A percentile compares a stretch with the other conserved stretches of the same genome.
These are phyloP conservation scores for Oldenlandia corymbosa DNA, from an alignment of 257 asterid genomes.

Conservation along the genomic window DNA sequence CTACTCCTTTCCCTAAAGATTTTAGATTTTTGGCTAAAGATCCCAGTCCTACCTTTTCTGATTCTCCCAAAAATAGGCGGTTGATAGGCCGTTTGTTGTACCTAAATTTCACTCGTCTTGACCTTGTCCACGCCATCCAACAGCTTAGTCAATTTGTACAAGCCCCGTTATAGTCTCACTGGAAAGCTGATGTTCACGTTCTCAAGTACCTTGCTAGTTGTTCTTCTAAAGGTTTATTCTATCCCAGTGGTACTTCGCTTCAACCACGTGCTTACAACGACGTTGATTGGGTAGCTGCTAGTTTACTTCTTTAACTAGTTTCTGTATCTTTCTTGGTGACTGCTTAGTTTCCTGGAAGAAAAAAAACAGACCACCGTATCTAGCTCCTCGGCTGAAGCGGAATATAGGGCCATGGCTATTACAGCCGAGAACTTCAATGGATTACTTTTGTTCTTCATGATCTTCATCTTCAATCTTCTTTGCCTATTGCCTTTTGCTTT, in stretches of 20 bases:
- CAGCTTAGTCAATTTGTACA: too few species aligned
- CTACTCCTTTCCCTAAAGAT: too few species aligned
- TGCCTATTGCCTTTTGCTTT: not conserved
- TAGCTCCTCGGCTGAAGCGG: not conserved
- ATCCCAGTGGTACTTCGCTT: not conserved
- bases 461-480: not conserved
- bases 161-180: too few species aligned
- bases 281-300: not conserved
- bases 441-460: not conserved
- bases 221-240: too few species aligned
- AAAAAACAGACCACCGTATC: not conserved
- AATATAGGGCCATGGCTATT: not conserved
- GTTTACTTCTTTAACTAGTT: not conserved
- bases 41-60: too few species aligned
- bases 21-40: too few species aligned
- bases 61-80: too few species aligned
- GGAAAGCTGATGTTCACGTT: too few species aligned
- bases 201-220: too few species aligned
- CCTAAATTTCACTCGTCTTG: too few species aligned
- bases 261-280: not conserved
- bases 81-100: too few species aligned
- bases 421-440: not conserved
- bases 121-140: too few species aligned
- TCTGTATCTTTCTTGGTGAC: not conserved
- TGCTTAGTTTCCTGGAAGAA: not conserved